Evolutionary conservation across 257 asterid genomes (phyloP).

Genomic region (Euphrasia confusa): DNA sequence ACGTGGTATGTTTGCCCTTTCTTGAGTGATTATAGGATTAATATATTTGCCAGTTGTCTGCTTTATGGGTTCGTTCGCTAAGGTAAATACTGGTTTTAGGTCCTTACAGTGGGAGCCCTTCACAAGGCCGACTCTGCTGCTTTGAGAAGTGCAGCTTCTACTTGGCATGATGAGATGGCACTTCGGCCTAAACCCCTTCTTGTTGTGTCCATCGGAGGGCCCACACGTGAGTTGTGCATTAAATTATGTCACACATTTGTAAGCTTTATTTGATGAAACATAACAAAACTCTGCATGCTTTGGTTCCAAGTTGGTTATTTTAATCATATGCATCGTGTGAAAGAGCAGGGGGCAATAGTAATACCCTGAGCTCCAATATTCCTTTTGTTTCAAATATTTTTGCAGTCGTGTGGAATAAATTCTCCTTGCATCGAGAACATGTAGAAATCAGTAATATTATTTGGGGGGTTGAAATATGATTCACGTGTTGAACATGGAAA

Average conservation of each 20-base stretch:
- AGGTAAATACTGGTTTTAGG: conserved; percentile 28
- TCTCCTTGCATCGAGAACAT: not conserved
- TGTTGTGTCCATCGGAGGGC: conserved; percentile 84
- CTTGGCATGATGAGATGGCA: conserved; percentile 68
- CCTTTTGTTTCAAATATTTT: not conserved
- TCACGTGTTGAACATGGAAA: not conserved
- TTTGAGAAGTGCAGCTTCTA: conserved; percentile 60
- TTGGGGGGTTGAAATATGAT: conserved; percentile 5
- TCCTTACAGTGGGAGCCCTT: conserved; percentile 82
- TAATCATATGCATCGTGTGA: not conserved
- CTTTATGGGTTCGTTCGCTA: not conserved
- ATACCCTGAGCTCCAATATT: not conserved
- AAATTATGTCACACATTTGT: not conserved
- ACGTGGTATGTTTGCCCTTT: conserved; percentile 54
- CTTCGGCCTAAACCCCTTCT: conserved; percentile 63
- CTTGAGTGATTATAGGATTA: conserved; percentile 21
- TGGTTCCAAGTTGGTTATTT: not conserved
- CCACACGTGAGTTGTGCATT: conserved; percentile 51
- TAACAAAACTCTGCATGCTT: too few relatives aligned
- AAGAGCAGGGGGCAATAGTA: not conserved
- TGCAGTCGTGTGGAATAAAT: not conserved
- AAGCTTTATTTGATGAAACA: not conserved
- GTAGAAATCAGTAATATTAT: not conserved
- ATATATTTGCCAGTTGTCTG: conserved; percentile 14
- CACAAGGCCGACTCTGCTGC: conserved; percentile 70